Percentiles rank a stretch among this genome's conserved stretches.
Conservation (phyloP, 73 alveolate genomes). For the Uronychia binucleata region DNA sequence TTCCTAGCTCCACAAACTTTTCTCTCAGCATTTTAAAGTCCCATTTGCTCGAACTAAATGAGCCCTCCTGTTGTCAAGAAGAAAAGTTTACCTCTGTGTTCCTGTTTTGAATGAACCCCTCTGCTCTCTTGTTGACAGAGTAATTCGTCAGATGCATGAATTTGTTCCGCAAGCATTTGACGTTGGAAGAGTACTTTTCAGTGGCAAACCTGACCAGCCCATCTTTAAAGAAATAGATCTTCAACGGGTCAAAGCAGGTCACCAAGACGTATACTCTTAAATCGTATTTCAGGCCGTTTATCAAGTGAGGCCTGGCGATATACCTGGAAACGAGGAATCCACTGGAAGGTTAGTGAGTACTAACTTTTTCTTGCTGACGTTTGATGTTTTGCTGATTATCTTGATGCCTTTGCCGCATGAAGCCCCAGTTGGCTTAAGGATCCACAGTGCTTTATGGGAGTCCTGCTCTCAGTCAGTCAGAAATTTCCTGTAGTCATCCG, state of each 20-base stretch:
- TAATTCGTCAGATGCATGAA: constrained; percentile 58
- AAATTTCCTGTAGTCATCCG: constrained; percentile 63
- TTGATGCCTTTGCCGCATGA: constrained; percentile 67
- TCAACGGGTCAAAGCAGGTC: constrained; percentile 74
- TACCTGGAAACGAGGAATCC: constrained; percentile 72
- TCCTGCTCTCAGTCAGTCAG: constrained; percentile 28
- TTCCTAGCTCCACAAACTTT: constrained; percentile 25
- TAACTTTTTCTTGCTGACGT: constrained; percentile 70
- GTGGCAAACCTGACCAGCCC: constrained; percentile 83
- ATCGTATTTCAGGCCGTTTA: constrained; percentile 78
- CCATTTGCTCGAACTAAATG: constrained; percentile 67
- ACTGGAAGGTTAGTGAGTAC: constrained; percentile 60
- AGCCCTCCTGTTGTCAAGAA: constrained; percentile 69
- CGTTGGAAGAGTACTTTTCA: constrained; percentile 66
- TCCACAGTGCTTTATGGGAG: constrained; percentile 9
- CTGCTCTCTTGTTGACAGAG: constrained; percentile 58
- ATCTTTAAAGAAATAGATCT: constrained; percentile 71
- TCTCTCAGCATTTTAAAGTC: constrained; percentile 12
- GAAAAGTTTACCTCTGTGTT: constrained; percentile 48
- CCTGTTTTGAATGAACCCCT: constrained; percentile 50
- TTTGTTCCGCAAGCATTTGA: constrained; percentile 29
- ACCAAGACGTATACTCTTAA: constrained; percentile 79
- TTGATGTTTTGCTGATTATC: constrained; percentile 71
- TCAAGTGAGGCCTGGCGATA: constrained; percentile 76
- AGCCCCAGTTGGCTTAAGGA: constrained; percentile 54